phyloP scores from a whole-genome alignment of 345 rosid genomes.

The Carallia brachiata region DNA sequence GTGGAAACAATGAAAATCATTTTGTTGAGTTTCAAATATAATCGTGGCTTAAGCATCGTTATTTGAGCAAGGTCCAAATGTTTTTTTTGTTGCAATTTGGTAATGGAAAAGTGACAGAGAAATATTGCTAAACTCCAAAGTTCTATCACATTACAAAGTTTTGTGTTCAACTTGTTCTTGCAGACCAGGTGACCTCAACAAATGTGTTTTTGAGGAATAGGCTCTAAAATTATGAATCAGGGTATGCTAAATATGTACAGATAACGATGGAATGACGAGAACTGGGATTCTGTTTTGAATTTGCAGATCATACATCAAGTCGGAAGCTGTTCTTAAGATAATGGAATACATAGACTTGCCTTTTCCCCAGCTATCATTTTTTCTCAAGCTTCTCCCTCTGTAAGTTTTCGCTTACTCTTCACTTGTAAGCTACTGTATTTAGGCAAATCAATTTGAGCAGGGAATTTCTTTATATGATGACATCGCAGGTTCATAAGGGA shows the following conservation, averaged over 20 bases:
- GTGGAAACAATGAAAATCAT: background rate
- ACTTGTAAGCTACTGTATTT: background rate
- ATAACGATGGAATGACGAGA: background rate
- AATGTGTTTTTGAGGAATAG: background rate
- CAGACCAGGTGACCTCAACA: background rate
- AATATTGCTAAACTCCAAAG: background rate
- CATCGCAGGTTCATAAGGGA: conserved; percentile 65
- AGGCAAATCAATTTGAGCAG: conserved; percentile 1
- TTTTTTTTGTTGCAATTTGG: background rate
- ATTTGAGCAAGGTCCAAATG: background rate
- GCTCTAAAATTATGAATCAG: background rate
- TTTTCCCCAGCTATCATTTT: conserved; percentile 75
- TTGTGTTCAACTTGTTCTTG: background rate
- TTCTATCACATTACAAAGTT: background rate
- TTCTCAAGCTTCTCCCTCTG: conserved; percentile 64
- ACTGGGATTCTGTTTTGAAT: background rate
- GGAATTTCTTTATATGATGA: background rate
- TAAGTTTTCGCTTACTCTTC: conserved; percentile 33
- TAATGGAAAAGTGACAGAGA: background rate
- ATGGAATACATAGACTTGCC: conserved; percentile 84
- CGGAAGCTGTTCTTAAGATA: conserved; percentile 83
- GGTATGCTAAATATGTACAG: background rate
- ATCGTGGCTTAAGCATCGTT: background rate
- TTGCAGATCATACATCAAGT: conserved; percentile 76
- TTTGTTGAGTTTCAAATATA: background rate